These are phyloP conservation scores for Nemania serpens DNA, from an alignment of 2,329 filamentous ascomycete species.

Conservation along the genomic window DNA sequence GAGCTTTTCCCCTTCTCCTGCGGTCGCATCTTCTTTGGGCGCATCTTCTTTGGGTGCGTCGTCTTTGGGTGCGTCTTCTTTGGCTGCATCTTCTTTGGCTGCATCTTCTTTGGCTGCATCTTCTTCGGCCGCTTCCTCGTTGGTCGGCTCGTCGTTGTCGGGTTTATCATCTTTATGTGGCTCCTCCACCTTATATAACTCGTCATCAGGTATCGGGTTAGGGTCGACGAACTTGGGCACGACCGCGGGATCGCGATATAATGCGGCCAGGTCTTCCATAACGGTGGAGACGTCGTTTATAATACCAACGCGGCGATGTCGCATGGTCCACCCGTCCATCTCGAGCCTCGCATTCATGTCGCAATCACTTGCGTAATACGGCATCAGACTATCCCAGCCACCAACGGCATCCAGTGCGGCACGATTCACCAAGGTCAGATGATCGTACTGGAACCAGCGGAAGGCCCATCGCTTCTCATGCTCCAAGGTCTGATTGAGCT, in stretches of 20 bases:
- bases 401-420: slow-evolving; percentile 50
- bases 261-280: slow-evolving; percentile 45
- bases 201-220: slow-evolving; percentile 40
- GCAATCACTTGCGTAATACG: slow-evolving; percentile 56
- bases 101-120: neutral
- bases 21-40: neutral
- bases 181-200: slow-evolving; percentile 30
- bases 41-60: slow-evolving; percentile 1
- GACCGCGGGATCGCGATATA: slow-evolving; percentile 44
- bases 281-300: slow-evolving; percentile 48
- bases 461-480: slow-evolving; percentile 51
- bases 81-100: neutral
- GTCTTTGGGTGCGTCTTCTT: too few relatives aligned
- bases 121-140: neutral
- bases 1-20: slow-evolving; percentile 1
- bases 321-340: slow-evolving; percentile 45
- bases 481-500: slow-evolving; percentile 43
- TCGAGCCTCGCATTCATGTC: slow-evolving; percentile 50
- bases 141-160: slow-evolving; percentile 3
- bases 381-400: slow-evolving; percentile 56
- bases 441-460: slow-evolving; percentile 49
- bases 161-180: slow-evolving; percentile 22
- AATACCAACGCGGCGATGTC: slow-evolving; percentile 42
- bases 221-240: slow-evolving; percentile 41
- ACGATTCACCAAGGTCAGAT: slow-evolving; percentile 54